Percentiles rank a stretch among this genome's conserved stretches.
phyloP scores from a whole-genome alignment of 73 alveolate genomes.

The Blepharisma stoltei region DNA sequence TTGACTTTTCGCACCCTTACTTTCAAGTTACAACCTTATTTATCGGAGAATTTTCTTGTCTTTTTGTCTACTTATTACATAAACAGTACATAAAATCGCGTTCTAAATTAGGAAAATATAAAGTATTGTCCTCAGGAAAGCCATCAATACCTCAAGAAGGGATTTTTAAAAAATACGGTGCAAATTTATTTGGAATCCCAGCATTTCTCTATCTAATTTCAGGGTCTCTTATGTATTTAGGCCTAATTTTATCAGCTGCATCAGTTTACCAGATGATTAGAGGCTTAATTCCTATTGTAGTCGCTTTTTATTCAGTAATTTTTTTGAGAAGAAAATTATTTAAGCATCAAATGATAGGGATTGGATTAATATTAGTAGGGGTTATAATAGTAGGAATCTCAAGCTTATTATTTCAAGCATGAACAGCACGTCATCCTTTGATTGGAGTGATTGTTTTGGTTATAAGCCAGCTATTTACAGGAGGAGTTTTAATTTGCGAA shows the following conservation, averaged over 20 bases:
- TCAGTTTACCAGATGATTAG: conserved; percentile 90
- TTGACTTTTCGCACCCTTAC: neutral
- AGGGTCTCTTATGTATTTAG: conserved; percentile 57
- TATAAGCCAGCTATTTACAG: conserved; percentile 32
- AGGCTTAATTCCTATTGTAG: conserved; percentile 81
- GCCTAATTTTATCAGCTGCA: conserved; percentile 66
- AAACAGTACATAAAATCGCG: too few relatives aligned
- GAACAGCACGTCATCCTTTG: conserved; percentile 28
- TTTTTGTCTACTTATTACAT: neutral
- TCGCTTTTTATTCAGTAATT: conserved; percentile 76
- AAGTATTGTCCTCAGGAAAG: too few relatives aligned
- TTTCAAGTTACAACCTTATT: neutral
- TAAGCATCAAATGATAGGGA: conserved; percentile 76
- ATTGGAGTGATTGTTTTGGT: conserved; percentile 37
- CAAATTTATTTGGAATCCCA: conserved; percentile 49
- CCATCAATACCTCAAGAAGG: neutral
- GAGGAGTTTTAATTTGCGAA: conserved; percentile 47
- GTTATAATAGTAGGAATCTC: conserved; percentile 76
- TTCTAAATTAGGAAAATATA: too few relatives aligned
- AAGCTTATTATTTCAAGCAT: conserved; percentile 45
- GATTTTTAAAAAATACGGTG: neutral
- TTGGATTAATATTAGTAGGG: conserved; percentile 71
- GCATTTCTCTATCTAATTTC: conserved; percentile 45
- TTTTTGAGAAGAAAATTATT: conserved; percentile 77
- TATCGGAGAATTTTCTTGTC: neutral